Evolutionary conservation across 371 early-diverging fungal genomes (phyloP), one percentile per base, ranked within the genome.

Genomic region (Syncephalis fuscata): DNA sequence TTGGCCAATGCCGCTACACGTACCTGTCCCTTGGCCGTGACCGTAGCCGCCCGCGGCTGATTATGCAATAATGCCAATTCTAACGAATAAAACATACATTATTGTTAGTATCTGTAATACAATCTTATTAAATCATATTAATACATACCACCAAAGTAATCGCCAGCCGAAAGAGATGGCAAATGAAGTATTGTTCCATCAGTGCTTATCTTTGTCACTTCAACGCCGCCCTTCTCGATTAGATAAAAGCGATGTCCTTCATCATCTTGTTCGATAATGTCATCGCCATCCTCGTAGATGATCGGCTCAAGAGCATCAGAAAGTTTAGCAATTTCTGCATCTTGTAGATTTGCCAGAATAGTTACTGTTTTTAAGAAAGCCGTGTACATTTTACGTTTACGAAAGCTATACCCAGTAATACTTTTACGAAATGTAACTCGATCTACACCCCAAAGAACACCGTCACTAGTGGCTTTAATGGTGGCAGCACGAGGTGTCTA

Each of bases 51-150:
- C 45, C 93, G 71, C 3, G 90, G 90, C 41, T 80, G 70, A 61
- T 93, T 80, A 32, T 77, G 80, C 7, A 93, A 59, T 16, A 93
- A 66, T 10, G 92, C 88, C 20, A 93, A 70, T 65, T 93, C 93
- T 68, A 57, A 32, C 8, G 22, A 19, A 19, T 15, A 23, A 17
- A 36, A 39, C 15, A 7, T 24, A 11, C 20, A 25, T 22, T 10
- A 20, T 39, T 11, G 38, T 26, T n/a, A 45, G 16, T n/a, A 45
- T 15, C 17, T 7, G 16, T 16, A 1, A 3, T 21, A 14, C 46
- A 46, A 26, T 19, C 7, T 27, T 14, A 24, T 7, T 7, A 32
- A 32, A 32, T 4, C 11, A 11, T 32, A 32, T 32, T 32, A n/a
- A n/a, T 11, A 45, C 59, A 49, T 62, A 80, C 83, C 85, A 60